Evolutionary conservation across 352 stramenopile genomes (phyloP), one percentile per base, ranked within the genome.

Genomic region (Elongisporangium anandrum): DNA sequence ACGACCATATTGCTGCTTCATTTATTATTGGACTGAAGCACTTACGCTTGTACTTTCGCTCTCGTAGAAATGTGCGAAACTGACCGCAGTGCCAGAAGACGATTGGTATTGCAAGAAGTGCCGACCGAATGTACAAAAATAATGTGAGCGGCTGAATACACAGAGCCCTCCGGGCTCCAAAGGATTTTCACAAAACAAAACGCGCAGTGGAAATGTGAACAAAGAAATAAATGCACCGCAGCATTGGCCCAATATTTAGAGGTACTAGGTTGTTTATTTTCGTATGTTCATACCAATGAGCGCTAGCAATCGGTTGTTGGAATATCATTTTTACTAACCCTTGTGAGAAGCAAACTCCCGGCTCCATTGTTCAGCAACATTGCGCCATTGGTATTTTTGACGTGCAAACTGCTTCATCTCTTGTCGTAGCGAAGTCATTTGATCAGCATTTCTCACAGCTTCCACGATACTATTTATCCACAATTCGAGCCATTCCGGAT

Each of bases 71-170:
- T 96, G 87, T 57, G 88, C 81, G 1, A 87, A 87, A 63, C 70
- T 96, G 10, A 69, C 71, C 8, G 69, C 70, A 57, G 85, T 96
- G 21, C 88, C 88, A 2, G 85, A 80, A 19, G 85, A 92, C 23
- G 88, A 96, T 65, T 96, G 88, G 88, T 96, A 92, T 65, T 96
- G 88, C 70, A 88, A 82, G 48, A 85, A 87, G 54, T 92, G 82
- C 54, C 71, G 73, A 23, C 64, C 73, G 49, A 79, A 66, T 7
- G 41, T 84, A 47, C 68, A 77, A 61, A 57, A 61, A 59, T 47
- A 24, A 52, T 24, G 19, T 52, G 19, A 45, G 34, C 10, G 9
- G 34, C 10, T 45, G 34, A 12, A 45, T 17, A 12, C 34, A 16
- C 34, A 45, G 10, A 45, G 34, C 34, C 34, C 13, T 45, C 4